Conservation (phyloP, 2,329 filamentous ascomycete genomes). For the Ophiocordyceps sinensis region DNA sequence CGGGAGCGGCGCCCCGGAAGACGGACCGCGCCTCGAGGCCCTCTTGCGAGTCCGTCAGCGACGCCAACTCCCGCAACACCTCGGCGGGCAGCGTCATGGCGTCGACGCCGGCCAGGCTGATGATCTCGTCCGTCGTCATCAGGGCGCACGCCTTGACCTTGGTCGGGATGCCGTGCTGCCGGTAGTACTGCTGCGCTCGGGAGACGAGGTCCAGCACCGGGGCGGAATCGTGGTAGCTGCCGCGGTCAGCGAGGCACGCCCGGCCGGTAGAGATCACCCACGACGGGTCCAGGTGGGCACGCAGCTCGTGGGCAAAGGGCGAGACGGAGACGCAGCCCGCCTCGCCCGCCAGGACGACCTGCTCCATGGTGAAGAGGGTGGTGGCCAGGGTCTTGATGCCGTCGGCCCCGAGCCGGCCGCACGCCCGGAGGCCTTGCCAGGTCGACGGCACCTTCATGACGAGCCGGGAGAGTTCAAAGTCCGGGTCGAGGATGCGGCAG, state of each 20-base stretch:
- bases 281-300: background rate
- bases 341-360: background rate
- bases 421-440: background rate
- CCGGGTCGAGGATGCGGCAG: background rate
- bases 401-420: background rate
- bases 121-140: background rate
- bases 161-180: background rate
- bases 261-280: background rate
- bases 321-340: background rate
- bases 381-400: background rate
- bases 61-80: background rate
- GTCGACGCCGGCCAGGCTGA: background rate
- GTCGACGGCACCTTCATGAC: conserved; percentile 1
- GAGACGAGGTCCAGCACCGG: background rate
- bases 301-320: conserved; percentile 1
- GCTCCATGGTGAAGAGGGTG: conserved; percentile 1
- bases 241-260: background rate
- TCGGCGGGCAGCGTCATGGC: conserved; percentile 1
- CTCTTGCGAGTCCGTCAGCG: background rate
- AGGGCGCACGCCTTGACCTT: conserved; percentile 1
- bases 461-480: background rate
- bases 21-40: background rate
- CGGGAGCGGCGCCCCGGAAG: background rate
- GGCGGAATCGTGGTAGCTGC: background rate
- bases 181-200: background rate